Conservation (phyloP, 371 early-diverging fungal genomes). For the Rhizopus microsporus region DNA sequence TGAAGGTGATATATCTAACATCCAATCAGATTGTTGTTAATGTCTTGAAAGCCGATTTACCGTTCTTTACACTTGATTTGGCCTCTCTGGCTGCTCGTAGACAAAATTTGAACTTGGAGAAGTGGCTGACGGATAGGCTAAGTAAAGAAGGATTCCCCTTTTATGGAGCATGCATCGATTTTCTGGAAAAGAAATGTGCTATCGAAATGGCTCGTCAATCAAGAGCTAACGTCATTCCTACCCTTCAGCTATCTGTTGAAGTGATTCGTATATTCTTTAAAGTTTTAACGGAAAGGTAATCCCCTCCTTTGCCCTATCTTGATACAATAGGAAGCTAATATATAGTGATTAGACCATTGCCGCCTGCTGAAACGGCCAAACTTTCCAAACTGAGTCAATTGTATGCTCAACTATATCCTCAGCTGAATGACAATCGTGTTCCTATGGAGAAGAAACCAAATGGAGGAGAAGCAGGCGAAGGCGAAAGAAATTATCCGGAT, state of each 20-base stretch:
- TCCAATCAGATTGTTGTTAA: slow-evolving; percentile 63
- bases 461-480: slow-evolving; percentile 10
- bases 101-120: slow-evolving; percentile 82
- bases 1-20: too few relatives aligned
- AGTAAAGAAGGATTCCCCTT: slow-evolving; percentile 66
- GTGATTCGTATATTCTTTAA: slow-evolving; percentile 71
- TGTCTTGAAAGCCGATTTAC: slow-evolving; percentile 70
- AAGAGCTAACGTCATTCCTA: slow-evolving; percentile 32
- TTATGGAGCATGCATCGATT: slow-evolving; percentile 72
- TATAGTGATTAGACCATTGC: slow-evolving; percentile 24
- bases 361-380: slow-evolving; percentile 37
- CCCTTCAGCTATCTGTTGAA: slow-evolving; percentile 66
- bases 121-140: slow-evolving; percentile 80
- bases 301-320: not conserved
- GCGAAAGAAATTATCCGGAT: slow-evolving; percentile 29
- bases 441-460: slow-evolving; percentile 15
- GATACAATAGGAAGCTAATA: not conserved
- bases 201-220: slow-evolving; percentile 49
- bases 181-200: slow-evolving; percentile 70
- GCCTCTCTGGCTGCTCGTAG: slow-evolving; percentile 82
- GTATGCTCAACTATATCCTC: slow-evolving; percentile 38
- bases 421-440: slow-evolving; percentile 21
- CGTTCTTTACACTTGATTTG: slow-evolving; percentile 76
- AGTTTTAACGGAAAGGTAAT: slow-evolving; percentile 62
- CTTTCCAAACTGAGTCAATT: slow-evolving; percentile 35